phyloP scores from a whole-genome alignment of 768 basidiomycete species.

The Leucosporidium yakuticum region DNA sequence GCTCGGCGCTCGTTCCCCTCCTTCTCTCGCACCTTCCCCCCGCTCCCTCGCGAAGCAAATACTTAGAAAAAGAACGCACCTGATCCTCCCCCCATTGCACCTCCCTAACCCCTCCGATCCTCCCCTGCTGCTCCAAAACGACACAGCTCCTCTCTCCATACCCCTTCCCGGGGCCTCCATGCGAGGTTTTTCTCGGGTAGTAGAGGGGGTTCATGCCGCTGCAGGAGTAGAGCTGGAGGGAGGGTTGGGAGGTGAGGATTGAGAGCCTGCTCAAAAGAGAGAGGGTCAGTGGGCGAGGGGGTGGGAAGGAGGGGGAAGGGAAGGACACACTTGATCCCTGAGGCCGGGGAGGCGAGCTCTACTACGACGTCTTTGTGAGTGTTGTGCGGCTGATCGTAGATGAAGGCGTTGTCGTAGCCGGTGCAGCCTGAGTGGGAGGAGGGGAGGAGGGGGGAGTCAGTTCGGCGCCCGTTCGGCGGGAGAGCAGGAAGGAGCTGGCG shows the following conservation, averaged over 20 bases:
- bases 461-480: too few species aligned
- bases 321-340: constrained; percentile 13
- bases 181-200: not conserved
- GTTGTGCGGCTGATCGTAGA: not conserved
- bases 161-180: not conserved
- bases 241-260: constrained; percentile 15
- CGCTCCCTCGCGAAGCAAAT: too few species aligned
- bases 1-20: too few species aligned
- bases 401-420: constrained; percentile 14
- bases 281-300: too few species aligned
- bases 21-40: not conserved
- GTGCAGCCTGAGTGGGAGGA: not conserved
- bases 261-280: not conserved
- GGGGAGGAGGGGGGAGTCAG: too few species aligned
- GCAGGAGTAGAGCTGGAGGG: constrained; percentile 15
- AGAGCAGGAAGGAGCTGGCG: too few species aligned
- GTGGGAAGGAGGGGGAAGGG: too few species aligned
- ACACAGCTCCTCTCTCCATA: constrained; percentile 1
- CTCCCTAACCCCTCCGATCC: constrained; percentile 9
- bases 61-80: not conserved
- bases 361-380: not conserved
- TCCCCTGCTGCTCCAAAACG: constrained; percentile 17
- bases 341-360: not conserved
- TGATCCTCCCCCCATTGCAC: constrained; percentile 1
- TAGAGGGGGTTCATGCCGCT: not conserved